Base-by-base conservation (phyloP, 192 early-diverging fungal genomes). In the Rhizoclosmatium globosum region DNA sequence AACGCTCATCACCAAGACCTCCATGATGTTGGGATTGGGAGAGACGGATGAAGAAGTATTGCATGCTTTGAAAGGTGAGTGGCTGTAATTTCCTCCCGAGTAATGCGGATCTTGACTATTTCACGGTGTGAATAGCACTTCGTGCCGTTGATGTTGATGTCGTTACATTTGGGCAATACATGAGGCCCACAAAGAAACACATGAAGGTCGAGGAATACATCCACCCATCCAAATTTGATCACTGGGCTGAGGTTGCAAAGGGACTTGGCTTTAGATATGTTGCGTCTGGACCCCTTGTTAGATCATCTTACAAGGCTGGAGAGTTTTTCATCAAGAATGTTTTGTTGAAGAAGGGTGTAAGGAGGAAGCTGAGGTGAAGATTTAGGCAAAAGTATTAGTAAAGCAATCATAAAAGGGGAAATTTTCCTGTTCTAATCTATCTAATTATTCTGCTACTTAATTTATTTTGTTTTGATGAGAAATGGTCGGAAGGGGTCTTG, bases 131-230 rank as follows among this genome's bases (percentile, higher is more conserved):
- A 11, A 21, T 50, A 86, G 96, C 92, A 74, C 81, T 98, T 70
- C 86, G 96, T 62, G 87, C 90, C 31, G 87, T 91, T 15, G 89
- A 93, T 53, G 96, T 98, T 31, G 97, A 99, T 79, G 94, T 95
- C 56, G 90, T 99, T 21, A 99, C 97, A 9, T 85, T 99, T 71
- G 97, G 97, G n/a, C 97, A 99, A 84, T 99, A 99, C 82, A 99
- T 99, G 97, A 90, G 95, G 59, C 97, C 97, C n/a, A 98, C 97
- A 31, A 99, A 98, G 89, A 93, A 94, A 74, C 96, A 99, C 83
- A 96, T 99, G 95, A 97, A 97, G 88, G 89, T 82, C n/a, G 89
- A 94, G 69, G 96, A 96, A 79, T 99, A 98, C 77, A 92, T 99
- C 50, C 91, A 92, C 57, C 96, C 96, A 3, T 92, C 94, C 59